Percentiles rank a stretch among this genome's conserved stretches.
These are phyloP conservation scores for Penicillium brevicompactum DNA, from an alignment of 2,329 filamentous ascomycete genomes.

Conservation along the genomic window DNA sequence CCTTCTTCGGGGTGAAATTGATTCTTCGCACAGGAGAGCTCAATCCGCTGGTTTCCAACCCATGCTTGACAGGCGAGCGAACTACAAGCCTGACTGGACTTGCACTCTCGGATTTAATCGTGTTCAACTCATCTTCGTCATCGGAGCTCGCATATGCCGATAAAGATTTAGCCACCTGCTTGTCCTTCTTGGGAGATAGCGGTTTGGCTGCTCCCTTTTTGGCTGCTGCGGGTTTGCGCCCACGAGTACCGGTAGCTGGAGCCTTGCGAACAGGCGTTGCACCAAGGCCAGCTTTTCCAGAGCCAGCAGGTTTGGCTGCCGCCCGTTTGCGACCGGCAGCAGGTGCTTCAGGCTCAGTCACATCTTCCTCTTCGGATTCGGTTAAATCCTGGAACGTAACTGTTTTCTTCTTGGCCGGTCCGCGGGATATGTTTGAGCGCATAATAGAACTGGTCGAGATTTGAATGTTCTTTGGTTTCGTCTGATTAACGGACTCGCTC, in stretches of 20 bases:
- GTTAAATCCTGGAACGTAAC: conserved; percentile 50
- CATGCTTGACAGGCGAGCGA: conserved; percentile 37
- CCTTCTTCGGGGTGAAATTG: conserved; percentile 33
- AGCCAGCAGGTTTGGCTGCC: conserved; percentile 20
- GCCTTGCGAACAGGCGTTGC: conserved; percentile 51
- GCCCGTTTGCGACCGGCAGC: conserved; percentile 26
- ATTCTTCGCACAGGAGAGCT: conserved; percentile 38
- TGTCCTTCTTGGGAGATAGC: conserved; percentile 53
- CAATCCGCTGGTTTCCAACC: conserved; percentile 30
- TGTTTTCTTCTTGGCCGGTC: conserved; percentile 45
- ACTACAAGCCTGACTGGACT: conserved; percentile 31
- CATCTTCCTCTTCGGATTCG: conserved; percentile 46
- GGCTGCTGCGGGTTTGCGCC: conserved; percentile 36
- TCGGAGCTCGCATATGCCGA: conserved; percentile 41
- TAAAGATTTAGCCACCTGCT: conserved; percentile 46
- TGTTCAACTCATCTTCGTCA: conserved; percentile 48
- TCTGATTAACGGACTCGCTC: conserved; percentile 10
- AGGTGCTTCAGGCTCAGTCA: conserved; percentile 29
- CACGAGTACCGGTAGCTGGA: conserved; percentile 29
- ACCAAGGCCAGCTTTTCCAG: conserved; percentile 41
- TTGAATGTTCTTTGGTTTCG: conserved; percentile 25
- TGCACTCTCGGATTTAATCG: conserved; percentile 35
- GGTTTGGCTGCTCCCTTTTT: conserved; percentile 37
- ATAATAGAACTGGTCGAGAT: conserved; percentile 33
- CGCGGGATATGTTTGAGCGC: conserved; percentile 33